Conservation (phyloP, 2,329 filamentous ascomycete genomes). For the Podosphaera fusca region DNA sequence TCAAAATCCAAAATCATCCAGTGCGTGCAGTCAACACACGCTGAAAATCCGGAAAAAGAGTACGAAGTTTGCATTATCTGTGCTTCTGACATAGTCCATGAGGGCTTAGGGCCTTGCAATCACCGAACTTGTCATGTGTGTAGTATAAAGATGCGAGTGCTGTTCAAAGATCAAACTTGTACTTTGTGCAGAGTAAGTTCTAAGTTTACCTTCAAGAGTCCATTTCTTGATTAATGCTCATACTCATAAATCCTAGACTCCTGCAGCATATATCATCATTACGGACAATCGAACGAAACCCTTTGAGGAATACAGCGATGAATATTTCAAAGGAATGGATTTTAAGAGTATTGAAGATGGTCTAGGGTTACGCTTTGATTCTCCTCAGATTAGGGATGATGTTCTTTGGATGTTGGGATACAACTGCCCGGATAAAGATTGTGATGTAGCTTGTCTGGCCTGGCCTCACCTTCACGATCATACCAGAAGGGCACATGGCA, state of each 20-base stretch:
- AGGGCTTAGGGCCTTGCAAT: conserved; percentile 80
- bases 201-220: not conserved
- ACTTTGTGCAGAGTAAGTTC: conserved; percentile 69
- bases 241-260: conserved; percentile 25
- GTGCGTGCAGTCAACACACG: conserved; percentile 3
- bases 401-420: conserved; percentile 72
- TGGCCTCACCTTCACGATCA: conserved; percentile 63
- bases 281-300: conserved; percentile 64
- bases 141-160: conserved; percentile 64
- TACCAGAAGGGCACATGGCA: conserved; percentile 60
- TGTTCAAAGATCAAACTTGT: conserved; percentile 93
- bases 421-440: conserved; percentile 74
- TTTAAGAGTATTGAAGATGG: conserved; percentile 62
- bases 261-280: conserved; percentile 70
- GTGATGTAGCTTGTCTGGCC: conserved; percentile 63
- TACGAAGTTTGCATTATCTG: conserved; percentile 93
- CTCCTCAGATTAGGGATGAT: conserved; percentile 72
- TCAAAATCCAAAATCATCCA: too few relatives aligned
- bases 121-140: conserved; percentile 95
- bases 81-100: conserved; percentile 69
- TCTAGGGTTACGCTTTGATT: conserved; percentile 79
- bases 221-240: conserved; percentile 14
- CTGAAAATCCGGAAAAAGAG: conserved; percentile 26
- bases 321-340: conserved; percentile 23
- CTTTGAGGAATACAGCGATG: conserved; percentile 57